These are phyloP conservation scores for Globisporangium perplexum DNA, from an alignment of 352 stramenopile genomes.

Conservation along the genomic window DNA sequence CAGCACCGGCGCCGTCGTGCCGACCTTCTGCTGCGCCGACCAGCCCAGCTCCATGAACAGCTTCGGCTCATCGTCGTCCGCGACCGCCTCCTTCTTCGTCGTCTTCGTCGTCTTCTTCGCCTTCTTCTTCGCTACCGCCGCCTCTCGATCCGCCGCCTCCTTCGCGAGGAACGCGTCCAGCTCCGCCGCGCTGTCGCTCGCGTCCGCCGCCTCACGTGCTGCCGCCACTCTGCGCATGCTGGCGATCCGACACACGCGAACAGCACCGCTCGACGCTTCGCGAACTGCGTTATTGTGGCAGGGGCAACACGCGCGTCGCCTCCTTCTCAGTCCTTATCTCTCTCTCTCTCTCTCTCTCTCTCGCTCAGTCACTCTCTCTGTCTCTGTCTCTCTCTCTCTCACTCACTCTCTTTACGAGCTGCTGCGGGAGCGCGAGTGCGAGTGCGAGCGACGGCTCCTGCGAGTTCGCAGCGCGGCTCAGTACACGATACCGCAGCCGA, in stretches of 20 bases:
- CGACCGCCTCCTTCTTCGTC: slow-evolving; percentile 9
- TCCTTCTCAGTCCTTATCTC: too few relatives aligned
- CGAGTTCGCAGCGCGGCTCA: background rate
- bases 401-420: background rate
- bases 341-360: background rate
- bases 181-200: slow-evolving; percentile 18
- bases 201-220: background rate
- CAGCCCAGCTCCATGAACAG: slow-evolving; percentile 74
- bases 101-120: too few relatives aligned
- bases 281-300: too few relatives aligned
- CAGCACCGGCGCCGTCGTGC: slow-evolving; percentile 56
- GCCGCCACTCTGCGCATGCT: background rate
- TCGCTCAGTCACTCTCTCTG: too few relatives aligned
- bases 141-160: slow-evolving; percentile 29
- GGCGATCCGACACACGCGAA: too few relatives aligned
- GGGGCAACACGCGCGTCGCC: too few relatives aligned
- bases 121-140: slow-evolving; percentile 22
- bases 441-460: background rate
- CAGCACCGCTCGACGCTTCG: too few relatives aligned
- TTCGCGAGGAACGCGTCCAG: slow-evolving; percentile 50
- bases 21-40: slow-evolving; percentile 51
- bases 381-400: background rate
- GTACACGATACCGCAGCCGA: too few relatives aligned
- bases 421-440: background rate
- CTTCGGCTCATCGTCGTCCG: slow-evolving; percentile 42